Conservation (phyloP, 495 filamentous ascomycete species). For the Bombardia bombarda region DNA sequence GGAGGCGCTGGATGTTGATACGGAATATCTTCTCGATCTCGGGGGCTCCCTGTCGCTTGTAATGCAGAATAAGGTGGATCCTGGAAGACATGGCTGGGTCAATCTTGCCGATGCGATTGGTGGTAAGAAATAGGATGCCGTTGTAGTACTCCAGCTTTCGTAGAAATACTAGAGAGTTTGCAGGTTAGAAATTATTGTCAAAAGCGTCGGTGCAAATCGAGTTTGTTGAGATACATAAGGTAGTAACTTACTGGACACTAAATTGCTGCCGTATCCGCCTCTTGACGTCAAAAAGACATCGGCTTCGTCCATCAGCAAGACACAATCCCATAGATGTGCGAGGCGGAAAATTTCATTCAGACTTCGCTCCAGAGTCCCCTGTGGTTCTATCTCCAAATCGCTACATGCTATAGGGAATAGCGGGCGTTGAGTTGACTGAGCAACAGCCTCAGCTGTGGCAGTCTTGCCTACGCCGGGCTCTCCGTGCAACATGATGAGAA, state of each 20-base stretch:
- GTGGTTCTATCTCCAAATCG: constrained; percentile 42
- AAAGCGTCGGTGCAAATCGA: too few species aligned
- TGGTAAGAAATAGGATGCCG: constrained; percentile 52
- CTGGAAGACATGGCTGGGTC: constrained; percentile 48
- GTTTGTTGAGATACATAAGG: too few species aligned
- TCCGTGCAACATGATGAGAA: constrained; percentile 45
- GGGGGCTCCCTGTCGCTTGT: too few species aligned
- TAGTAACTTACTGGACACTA: too few species aligned
- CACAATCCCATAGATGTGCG: constrained; percentile 45
- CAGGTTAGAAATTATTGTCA: too few species aligned
- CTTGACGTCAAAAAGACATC: constrained; percentile 44
- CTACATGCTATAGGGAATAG: constrained; percentile 48
- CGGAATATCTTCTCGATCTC: too few species aligned
- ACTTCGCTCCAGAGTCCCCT: constrained; percentile 18
- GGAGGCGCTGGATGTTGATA: too few species aligned
- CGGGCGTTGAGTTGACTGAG: constrained; percentile 39
- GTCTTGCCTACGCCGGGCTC: constrained; percentile 55
- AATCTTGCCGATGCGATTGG: constrained; percentile 44
- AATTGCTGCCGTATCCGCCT: too few species aligned
- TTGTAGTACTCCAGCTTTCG: constrained; percentile 51
- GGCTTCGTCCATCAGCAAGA: constrained; percentile 47
- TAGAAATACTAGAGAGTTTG: too few species aligned
- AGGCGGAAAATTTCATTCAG: constrained; percentile 45
- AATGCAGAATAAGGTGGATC: constrained; percentile 42
- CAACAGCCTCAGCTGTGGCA: constrained; percentile 45